Evolutionary conservation across 495 filamentous ascomycete genomes (phyloP), one percentile per base, ranked within the genome.

Genomic region (Rhizodiscina lignyota): DNA sequence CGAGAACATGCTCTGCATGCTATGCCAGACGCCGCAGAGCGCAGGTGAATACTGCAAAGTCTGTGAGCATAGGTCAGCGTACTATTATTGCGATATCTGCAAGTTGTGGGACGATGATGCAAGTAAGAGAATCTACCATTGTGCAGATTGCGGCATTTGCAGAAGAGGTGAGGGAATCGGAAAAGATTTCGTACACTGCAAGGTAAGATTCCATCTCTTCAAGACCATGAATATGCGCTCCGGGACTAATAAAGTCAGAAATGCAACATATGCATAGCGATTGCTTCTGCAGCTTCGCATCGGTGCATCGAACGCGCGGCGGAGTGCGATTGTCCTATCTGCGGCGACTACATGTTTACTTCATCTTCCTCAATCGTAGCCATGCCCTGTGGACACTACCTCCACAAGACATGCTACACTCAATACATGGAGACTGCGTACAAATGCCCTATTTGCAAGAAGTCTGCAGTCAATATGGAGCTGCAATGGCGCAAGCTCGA

Each of bases 321-420:
- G 4, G 85, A 99, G 51, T 92, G 84, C 53, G 79, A 94, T 50
- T 99, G 89, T 52, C 89, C 89, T n/a, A 94, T 99, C 40, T 99
- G 89, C 51, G 82, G 83, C 18, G 84, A 93, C 34, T 94, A 94
- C 51, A 82, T 99, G 72, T 96, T 96, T 53, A 84, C 77, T n/a
- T 96, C 89, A 15, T 74, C 81, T 0, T 68, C 74, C 38, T 70
- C 75, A 1, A 84, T 99, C 5, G 83, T 93, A 23, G 91, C 92
- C 50, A 85, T 99, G 78, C 70, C 73, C 29, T 99, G 89, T 55
- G 91, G 91, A 5, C 89, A 99, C 54, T 89, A 84, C 53, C 89
- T 99, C 44, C 89, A 99, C 52, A 68, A 74, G 39, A 68, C 68
- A 40, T 99, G 89, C 58, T 82, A 89, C 49, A 68, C 76, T 21